phyloP scores from a whole-genome alignment of 208 protist genomes.

The Crithidia acanthocephali region DNA sequence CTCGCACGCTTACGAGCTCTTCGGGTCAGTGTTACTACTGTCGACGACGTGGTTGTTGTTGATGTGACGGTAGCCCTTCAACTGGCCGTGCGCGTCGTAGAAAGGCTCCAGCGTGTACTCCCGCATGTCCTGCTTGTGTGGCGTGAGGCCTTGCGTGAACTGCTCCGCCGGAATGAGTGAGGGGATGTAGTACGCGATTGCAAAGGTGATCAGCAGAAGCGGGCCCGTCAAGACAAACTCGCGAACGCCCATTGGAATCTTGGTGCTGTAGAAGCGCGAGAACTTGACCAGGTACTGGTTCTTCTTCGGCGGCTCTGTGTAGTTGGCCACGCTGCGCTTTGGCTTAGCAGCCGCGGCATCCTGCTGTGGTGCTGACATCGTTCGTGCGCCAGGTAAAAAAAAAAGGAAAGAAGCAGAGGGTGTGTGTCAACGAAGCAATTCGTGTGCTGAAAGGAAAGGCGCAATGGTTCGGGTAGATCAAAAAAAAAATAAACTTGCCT shows the following conservation, averaged over 20 bases:
- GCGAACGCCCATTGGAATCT: slow-evolving; percentile 82
- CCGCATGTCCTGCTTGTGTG: slow-evolving; percentile 73
- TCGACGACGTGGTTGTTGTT: slow-evolving; percentile 22
- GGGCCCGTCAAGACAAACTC: slow-evolving; percentile 86
- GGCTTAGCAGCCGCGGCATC: background rate
- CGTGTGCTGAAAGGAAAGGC: too few relatives aligned
- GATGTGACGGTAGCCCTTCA: slow-evolving; percentile 84
- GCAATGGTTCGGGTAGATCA: too few relatives aligned
- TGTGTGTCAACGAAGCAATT: too few relatives aligned
- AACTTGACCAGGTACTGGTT: slow-evolving; percentile 72
- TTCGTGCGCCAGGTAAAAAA: background rate
- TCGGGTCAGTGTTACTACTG: background rate
- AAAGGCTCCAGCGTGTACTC: slow-evolving; percentile 82
- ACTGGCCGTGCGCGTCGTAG: slow-evolving; percentile 67
- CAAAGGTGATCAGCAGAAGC: slow-evolving; percentile 61
- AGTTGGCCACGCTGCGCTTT: slow-evolving; percentile 67
- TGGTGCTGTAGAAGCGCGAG: slow-evolving; percentile 75
- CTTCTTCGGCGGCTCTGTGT: slow-evolving; percentile 69
- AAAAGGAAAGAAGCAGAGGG: background rate
- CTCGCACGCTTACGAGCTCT: slow-evolving; percentile 1
- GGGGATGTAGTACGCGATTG: slow-evolving; percentile 75
- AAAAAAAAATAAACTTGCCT: too few relatives aligned
- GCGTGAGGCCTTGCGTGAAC: slow-evolving; percentile 69
- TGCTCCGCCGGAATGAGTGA: slow-evolving; percentile 68
- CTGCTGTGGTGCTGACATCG: slow-evolving; percentile 3